phyloP scores from a whole-genome alignment of 139 green algal species.

The Coelastrella sp. region DNA sequence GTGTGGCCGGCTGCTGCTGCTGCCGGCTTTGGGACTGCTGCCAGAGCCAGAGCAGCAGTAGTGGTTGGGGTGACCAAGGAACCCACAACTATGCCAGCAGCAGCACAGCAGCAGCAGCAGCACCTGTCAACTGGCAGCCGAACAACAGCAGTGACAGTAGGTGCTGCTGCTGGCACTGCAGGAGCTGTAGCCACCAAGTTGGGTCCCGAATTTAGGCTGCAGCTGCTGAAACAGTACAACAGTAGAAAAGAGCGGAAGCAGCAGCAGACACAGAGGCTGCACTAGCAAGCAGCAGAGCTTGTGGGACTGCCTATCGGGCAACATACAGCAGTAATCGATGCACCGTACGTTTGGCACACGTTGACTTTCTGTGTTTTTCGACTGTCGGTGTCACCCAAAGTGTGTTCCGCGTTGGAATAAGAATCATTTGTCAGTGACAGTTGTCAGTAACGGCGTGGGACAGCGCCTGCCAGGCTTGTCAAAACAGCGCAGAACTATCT shows the following conservation, averaged over 20 bases:
- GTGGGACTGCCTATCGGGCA: not conserved
- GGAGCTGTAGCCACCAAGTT: not conserved
- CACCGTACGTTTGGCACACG: not conserved
- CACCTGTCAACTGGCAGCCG: too few species aligned
- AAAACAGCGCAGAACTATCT: too few species aligned
- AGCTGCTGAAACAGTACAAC: constrained; percentile 32
- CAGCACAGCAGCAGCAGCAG: constrained; percentile 1
- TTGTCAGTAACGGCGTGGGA: too few species aligned
- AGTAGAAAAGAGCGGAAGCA: not conserved
- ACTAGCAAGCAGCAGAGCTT: not conserved
- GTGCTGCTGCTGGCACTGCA: not conserved
- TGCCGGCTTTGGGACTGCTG: not conserved
- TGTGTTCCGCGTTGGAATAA: too few species aligned
- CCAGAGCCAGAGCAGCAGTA: not conserved
- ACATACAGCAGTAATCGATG: not conserved
- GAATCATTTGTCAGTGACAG: too few species aligned
- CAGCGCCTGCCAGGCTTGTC: too few species aligned
- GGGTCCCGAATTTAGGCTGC: not conserved
- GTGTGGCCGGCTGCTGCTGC: constrained; percentile 28
- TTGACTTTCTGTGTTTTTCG: too few species aligned
- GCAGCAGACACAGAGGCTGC: not conserved
- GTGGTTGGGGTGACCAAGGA: not conserved
- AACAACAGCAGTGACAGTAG: not conserved
- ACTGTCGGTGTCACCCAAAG: too few species aligned
- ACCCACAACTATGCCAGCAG: not conserved